A percentile compares a stretch with the other conserved stretches of the same genome.
Conservation (phyloP, 331 rosid genomes). For the Cydonia oblonga region DNA sequence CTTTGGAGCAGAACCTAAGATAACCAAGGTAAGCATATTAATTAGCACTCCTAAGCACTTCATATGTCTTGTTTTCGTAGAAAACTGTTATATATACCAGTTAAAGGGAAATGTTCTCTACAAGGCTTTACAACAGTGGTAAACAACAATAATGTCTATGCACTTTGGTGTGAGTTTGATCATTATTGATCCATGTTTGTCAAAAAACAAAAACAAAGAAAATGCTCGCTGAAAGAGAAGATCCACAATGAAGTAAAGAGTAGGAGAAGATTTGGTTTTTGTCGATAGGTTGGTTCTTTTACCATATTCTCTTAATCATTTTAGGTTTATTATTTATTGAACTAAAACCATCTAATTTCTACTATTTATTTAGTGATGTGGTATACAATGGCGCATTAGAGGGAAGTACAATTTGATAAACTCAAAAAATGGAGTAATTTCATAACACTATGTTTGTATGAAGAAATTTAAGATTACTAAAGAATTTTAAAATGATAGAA, state of each 20-base stretch:
- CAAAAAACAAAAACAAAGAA: not conserved
- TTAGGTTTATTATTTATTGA: not conserved
- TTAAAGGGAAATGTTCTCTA: not conserved
- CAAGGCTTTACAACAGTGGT: too few species aligned
- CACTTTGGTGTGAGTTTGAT: too few species aligned
- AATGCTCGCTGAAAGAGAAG: constrained; percentile 17
- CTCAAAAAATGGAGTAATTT: constrained; percentile 11
- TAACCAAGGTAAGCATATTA: constrained; percentile 10
- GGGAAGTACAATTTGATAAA: constrained; percentile 13
- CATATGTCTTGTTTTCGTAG: not conserved
- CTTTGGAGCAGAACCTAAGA: constrained; percentile 7
- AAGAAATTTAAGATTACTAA: not conserved
- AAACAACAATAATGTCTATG: too few species aligned
- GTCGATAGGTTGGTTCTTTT: not conserved
- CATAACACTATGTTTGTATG: too few species aligned
- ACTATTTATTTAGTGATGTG: constrained; percentile 5
- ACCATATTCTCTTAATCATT: not conserved
- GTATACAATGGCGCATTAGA: constrained; percentile 14
- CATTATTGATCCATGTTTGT: too few species aligned
- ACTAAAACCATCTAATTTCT: not conserved
- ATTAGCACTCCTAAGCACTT: not conserved
- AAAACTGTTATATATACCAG: not conserved
- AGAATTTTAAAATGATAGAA: too few species aligned
- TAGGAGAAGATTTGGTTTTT: not conserved
- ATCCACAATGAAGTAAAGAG: constrained; percentile 20